Percentiles rank a stretch among this genome's conserved stretches.
phyloP scores from a whole-genome alignment of 176 grass and related monocot genomes.

The Eragrostis curvula region DNA sequence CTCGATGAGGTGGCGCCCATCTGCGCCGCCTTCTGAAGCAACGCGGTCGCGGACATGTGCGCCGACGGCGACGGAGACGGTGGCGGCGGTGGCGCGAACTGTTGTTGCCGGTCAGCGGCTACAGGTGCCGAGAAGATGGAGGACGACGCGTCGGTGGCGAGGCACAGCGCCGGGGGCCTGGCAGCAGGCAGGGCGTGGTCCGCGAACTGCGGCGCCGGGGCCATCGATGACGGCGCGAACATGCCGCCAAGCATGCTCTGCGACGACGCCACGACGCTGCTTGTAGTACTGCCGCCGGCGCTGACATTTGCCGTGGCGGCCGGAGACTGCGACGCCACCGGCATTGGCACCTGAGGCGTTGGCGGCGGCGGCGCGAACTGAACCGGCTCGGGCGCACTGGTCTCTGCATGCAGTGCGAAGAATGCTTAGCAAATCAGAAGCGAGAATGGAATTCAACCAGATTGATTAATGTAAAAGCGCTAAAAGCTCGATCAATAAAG shows the following conservation, averaged over 20 bases:
- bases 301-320: conserved; percentile 23
- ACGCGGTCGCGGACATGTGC: conserved; percentile 93
- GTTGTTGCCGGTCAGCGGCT: conserved; percentile 44
- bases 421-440: conserved; percentile 25
- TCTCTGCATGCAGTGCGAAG: conserved; percentile 56
- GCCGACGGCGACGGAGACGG: conserved; percentile 54
- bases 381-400: conserved; percentile 16
- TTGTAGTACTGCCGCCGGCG: conserved; percentile 44
- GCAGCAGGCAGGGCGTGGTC: background rate
- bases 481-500: conserved; percentile 33
- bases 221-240: conserved; percentile 64
- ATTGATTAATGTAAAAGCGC: conserved; percentile 23
- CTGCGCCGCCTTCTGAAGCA: conserved; percentile 92
- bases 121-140: conserved; percentile 53
- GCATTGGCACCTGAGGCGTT: background rate
- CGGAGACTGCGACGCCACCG: conserved; percentile 12
- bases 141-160: conserved; percentile 52
- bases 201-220: conserved; percentile 34
- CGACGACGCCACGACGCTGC: conserved; percentile 39
- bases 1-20: conserved; percentile 81
- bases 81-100: conserved; percentile 51
- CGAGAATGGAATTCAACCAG: conserved; percentile 1
- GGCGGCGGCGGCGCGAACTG: conserved; percentile 52
- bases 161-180: conserved; percentile 74
- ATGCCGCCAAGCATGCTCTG: conserved; percentile 71